phyloP scores from a whole-genome alignment of 2,329 filamentous ascomycete genomes.

The Zymoseptoria pseudotritici region DNA sequence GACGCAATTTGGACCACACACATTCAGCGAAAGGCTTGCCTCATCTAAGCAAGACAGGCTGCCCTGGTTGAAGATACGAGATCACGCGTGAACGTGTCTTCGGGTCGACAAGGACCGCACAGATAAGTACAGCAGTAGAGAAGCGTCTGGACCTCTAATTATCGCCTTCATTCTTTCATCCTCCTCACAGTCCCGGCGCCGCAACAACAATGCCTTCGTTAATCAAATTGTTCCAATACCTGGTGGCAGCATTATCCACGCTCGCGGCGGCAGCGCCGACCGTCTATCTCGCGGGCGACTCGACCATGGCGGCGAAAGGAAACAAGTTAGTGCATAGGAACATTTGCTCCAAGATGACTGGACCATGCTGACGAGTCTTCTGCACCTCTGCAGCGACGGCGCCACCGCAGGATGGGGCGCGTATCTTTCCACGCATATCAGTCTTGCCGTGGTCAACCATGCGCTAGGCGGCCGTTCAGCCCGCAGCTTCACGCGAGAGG shows the following conservation, averaged over 20 bases:
- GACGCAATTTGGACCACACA: too few species aligned
- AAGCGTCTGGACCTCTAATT: too few species aligned
- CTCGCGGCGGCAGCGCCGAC: constrained; percentile 25
- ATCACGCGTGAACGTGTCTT: too few species aligned
- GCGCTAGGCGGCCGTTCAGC: constrained; percentile 58
- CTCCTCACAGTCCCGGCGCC: too few species aligned
- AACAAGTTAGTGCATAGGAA: constrained; percentile 22
- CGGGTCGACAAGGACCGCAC: too few species aligned
- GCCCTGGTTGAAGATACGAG: too few species aligned
- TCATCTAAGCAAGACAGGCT: too few species aligned
- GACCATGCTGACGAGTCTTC: background rate
- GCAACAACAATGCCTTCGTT: background rate
- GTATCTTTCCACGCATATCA: constrained; percentile 48
- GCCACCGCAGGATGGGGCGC: constrained; percentile 53
- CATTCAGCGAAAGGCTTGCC: too few species aligned
- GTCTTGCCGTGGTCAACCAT: constrained; percentile 51
- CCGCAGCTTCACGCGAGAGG: constrained; percentile 59
- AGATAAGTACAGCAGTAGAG: too few species aligned
- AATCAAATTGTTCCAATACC: background rate
- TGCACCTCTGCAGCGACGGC: constrained; percentile 16
- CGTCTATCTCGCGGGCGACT: constrained; percentile 54
- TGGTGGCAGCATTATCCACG: background rate
- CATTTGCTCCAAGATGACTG: background rate
- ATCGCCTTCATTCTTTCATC: too few species aligned
- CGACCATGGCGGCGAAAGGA: constrained; percentile 50